Evolutionary conservation across 257 asterid species (phyloP).

Genomic region (Primulina tabacum): DNA sequence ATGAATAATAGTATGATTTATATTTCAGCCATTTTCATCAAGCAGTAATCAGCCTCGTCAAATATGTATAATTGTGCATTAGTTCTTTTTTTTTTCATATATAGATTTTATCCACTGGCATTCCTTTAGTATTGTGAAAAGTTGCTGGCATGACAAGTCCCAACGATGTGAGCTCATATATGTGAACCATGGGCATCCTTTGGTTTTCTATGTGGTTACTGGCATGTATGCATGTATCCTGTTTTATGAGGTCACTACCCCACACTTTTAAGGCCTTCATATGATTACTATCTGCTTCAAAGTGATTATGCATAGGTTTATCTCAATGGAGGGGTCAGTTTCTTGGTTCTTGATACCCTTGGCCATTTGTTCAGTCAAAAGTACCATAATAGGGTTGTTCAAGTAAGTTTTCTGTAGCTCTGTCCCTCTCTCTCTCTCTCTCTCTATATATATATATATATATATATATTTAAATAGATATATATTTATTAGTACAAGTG

Average conservation of each 20-base stretch:
- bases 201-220: not conserved
- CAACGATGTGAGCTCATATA: too few relatives aligned
- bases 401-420: constrained; percentile 38
- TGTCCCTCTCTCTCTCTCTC: not conserved
- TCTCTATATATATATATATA: not conserved
- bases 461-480: too few relatives aligned
- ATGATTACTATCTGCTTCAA: constrained; percentile 36
- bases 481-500: too few relatives aligned
- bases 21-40: not conserved
- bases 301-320: constrained; percentile 61
- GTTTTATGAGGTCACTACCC: constrained; percentile 5
- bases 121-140: not conserved
- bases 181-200: too few relatives aligned
- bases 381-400: constrained; percentile 86
- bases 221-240: not conserved
- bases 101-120: not conserved
- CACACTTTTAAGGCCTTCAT: constrained; percentile 16
- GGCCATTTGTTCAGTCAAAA: constrained; percentile 87
- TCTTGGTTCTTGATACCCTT: constrained; percentile 80
- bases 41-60: not conserved
- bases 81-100: not conserved
- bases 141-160: not conserved
- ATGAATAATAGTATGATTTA: not conserved
- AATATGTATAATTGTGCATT: not conserved
- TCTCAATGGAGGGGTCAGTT: constrained; percentile 76